phyloP scores from a whole-genome alignment of 768 basidiomycete species.

The Hemileccinum impolitum region DNA sequence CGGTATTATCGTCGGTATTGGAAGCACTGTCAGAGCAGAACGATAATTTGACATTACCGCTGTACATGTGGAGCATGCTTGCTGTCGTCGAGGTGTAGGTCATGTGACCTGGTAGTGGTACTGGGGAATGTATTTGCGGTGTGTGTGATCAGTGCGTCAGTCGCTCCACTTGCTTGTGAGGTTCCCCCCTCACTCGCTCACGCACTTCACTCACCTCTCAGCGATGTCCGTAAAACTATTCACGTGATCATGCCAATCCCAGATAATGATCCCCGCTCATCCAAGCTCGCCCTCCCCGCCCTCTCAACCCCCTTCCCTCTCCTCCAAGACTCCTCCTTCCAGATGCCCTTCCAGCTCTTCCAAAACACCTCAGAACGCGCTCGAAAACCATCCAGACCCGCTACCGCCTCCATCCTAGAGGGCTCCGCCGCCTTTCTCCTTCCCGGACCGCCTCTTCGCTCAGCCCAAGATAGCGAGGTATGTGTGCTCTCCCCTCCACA shows the following conservation, averaged over 20 bases:
- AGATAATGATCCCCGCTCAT: slow-evolving; percentile 19
- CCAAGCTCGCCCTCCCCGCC: slow-evolving; percentile 3
- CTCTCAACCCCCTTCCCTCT: slow-evolving; percentile 25
- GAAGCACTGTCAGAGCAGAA: slow-evolving; percentile 96
- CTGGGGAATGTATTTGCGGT: slow-evolving; percentile 11
- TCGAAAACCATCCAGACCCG: slow-evolving; percentile 34
- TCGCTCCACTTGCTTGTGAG: too few relatives aligned
- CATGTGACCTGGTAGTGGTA: slow-evolving; percentile 27
- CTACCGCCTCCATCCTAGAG: slow-evolving; percentile 45
- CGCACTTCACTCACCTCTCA: too few relatives aligned
- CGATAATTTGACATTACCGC: slow-evolving; percentile 94
- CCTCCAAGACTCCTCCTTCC: slow-evolving; percentile 22
- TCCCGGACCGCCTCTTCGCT: slow-evolving; percentile 26
- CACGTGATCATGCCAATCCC: slow-evolving; percentile 29
- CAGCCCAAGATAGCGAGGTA: slow-evolving; percentile 18
- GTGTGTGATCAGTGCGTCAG: not conserved
- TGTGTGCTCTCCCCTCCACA: not conserved
- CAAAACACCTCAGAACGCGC: slow-evolving; percentile 22
- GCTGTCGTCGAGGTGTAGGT: slow-evolving; percentile 47
- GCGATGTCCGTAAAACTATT: too few relatives aligned
- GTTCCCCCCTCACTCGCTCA: too few relatives aligned
- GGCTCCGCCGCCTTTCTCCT: slow-evolving; percentile 40
- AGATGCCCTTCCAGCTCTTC: slow-evolving; percentile 37
- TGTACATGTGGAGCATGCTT: slow-evolving; percentile 92
- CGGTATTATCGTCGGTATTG: slow-evolving; percentile 64